Evolutionary conservation across 176 grass and related monocot genomes (phyloP).

Genomic region (Hsuehochloa calcarea): DNA sequence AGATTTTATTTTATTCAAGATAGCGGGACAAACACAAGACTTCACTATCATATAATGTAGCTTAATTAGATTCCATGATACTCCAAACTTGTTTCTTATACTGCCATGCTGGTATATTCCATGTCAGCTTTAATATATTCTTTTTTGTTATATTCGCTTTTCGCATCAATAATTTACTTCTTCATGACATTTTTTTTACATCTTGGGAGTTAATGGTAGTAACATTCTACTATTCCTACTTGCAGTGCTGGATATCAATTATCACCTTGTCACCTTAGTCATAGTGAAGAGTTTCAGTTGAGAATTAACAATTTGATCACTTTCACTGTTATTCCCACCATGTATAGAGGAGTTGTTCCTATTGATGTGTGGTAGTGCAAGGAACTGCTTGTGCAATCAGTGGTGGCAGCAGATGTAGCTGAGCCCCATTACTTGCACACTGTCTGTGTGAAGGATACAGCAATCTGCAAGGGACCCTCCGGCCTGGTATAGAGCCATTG

Average conservation of each 20-base stretch:
- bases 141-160: background rate
- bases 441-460: background rate
- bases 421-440: background rate
- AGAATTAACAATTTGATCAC: background rate
- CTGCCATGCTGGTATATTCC: background rate
- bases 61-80: background rate
- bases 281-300: background rate
- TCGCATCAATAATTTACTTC: background rate
- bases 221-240: background rate
- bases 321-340: background rate
- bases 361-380: background rate
- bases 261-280: background rate
- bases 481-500: background rate
- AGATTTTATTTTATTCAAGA: background rate
- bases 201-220: background rate
- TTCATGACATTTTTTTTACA: background rate
- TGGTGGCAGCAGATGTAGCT: slow-evolving; percentile 9
- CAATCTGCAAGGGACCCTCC: background rate
- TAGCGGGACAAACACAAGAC: background rate
- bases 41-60: background rate
- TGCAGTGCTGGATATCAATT: slow-evolving; percentile 10
- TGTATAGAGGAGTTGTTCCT: background rate
- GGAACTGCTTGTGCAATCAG: background rate
- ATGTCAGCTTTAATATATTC: background rate
- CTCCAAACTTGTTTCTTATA: background rate